Evolutionary conservation across 2,329 filamentous ascomycete species (phyloP).

Genomic region (Fusarium concolor): DNA sequence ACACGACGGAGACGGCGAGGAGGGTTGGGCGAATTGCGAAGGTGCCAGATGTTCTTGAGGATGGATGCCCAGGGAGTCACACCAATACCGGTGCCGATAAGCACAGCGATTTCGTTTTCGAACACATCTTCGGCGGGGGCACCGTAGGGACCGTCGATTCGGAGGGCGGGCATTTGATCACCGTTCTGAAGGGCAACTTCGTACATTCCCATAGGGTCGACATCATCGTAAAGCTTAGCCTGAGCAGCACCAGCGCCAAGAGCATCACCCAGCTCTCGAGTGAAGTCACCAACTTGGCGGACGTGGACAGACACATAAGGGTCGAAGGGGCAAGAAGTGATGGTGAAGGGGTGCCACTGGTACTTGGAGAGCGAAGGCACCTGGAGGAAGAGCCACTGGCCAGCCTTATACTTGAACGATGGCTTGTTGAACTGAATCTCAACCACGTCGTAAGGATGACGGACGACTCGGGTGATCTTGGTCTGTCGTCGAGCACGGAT

Average conservation of each 20-base stretch:
- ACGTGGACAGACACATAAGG: conserved; percentile 95
- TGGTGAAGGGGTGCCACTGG: conserved; percentile 99
- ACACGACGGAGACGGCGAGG: conserved; percentile 90
- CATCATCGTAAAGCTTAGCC: conserved; percentile 87
- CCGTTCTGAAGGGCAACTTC: conserved; percentile 95
- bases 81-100: conserved; percentile 88
- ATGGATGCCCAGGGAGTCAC: conserved; percentile 90
- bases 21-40: conserved; percentile 89
- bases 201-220: conserved; percentile 97
- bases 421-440: conserved; percentile 98
- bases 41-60: conserved; percentile 98
- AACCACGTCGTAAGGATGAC: conserved; percentile 96
- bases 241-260: conserved; percentile 92
- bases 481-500: conserved; percentile 85
- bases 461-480: conserved; percentile 91
- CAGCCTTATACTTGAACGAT: conserved; percentile 97
- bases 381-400: conserved; percentile 98
- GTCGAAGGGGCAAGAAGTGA: conserved; percentile 97
- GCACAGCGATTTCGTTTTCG: conserved; percentile 87
- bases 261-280: conserved; percentile 89
- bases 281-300: conserved; percentile 97
- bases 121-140: conserved; percentile 98
- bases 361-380: conserved; percentile 87
- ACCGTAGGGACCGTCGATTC: conserved; percentile 95
- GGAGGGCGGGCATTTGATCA: conserved; percentile 88